Percentiles rank a stretch among this genome's conserved stretches.
Evolutionary conservation across 768 basidiomycete genomes (phyloP).

Genomic region (Lentinula guzmanii): DNA sequence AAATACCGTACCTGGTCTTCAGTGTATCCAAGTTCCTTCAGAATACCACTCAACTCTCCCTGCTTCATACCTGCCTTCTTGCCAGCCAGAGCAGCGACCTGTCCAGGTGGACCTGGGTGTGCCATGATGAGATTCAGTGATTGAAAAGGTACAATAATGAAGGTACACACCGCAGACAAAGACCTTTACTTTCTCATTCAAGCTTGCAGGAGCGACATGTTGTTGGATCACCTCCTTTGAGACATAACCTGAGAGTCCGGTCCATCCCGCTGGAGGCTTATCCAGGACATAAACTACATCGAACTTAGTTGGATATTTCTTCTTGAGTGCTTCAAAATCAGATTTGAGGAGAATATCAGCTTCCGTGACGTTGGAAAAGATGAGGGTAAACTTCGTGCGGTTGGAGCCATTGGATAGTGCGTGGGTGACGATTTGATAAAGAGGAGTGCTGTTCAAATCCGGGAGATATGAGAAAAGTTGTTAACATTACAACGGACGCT

Average conservation of each 20-base stretch:
- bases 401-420: conserved; percentile 68
- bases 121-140: neutral
- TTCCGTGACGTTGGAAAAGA: conserved; percentile 89
- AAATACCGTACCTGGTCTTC: conserved; percentile 64
- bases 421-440: conserved; percentile 77
- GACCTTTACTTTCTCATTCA: conserved; percentile 78
- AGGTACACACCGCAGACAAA: conserved; percentile 70
- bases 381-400: conserved; percentile 90
- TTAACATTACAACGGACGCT: conserved; percentile 16
- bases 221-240: conserved; percentile 66
- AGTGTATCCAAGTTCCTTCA: conserved; percentile 65
- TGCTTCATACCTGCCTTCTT: conserved; percentile 87
- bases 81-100: conserved; percentile 85
- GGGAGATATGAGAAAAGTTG: neutral
- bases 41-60: conserved; percentile 73
- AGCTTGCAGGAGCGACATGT: conserved; percentile 56
- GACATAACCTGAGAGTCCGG: conserved; percentile 73
- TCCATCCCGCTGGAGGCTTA: conserved; percentile 54
- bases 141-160: conserved; percentile 16
- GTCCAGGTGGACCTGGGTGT: conserved; percentile 68
- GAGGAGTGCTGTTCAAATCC: conserved; percentile 55
- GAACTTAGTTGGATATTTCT: conserved; percentile 63
- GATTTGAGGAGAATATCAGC: conserved; percentile 85
- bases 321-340: conserved; percentile 65
- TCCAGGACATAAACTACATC: conserved; percentile 86